These are phyloP conservation scores for Arthrobotrys sphaeroides DNA, from an alignment of 2,329 filamentous ascomycete species.

Conservation along the genomic window DNA sequence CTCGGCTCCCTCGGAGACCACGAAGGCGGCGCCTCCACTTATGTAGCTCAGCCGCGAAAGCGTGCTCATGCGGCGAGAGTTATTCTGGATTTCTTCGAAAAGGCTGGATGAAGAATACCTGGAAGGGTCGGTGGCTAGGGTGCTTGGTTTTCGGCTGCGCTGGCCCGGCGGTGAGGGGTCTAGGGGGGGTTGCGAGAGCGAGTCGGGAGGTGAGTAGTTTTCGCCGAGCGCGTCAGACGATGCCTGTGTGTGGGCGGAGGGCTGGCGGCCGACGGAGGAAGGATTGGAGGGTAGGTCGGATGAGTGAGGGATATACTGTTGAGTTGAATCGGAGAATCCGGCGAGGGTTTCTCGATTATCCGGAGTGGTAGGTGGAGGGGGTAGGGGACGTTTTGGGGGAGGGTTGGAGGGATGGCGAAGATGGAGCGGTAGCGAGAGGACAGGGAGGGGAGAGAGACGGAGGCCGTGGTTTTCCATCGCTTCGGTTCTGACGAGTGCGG, in stretches of 20 bases:
- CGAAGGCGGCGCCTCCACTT: slow-evolving; percentile 19
- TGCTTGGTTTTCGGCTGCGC: neutral
- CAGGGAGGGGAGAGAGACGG: slow-evolving; percentile 9
- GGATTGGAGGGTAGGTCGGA: neutral
- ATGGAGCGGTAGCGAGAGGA: slow-evolving; percentile 22
- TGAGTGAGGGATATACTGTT: neutral
- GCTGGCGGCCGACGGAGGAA: slow-evolving; percentile 1
- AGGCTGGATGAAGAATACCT: slow-evolving; percentile 21
- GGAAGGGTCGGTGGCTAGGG: neutral
- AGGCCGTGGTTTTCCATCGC: neutral
- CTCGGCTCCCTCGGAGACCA: slow-evolving; percentile 16
- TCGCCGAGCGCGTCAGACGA: slow-evolving; percentile 48
- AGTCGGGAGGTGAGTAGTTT: neutral
- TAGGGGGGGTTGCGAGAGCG: neutral
- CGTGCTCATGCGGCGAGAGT: neutral
- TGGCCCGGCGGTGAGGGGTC: neutral
- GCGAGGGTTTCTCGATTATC: slow-evolving; percentile 44
- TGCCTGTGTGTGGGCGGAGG: slow-evolving; percentile 34
- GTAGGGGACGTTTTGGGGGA: slow-evolving; percentile 35
- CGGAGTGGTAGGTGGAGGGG: slow-evolving; percentile 26
- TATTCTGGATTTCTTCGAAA: neutral
- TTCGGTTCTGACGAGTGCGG: neutral
- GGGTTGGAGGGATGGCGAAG: slow-evolving; percentile 41
- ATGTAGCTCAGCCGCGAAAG: slow-evolving; percentile 34
- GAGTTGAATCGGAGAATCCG: slow-evolving; percentile 8